These are phyloP conservation scores for Suaeda aralocaspica DNA, from an alignment of 148 eudicot genomes.

Conservation along the genomic window DNA sequence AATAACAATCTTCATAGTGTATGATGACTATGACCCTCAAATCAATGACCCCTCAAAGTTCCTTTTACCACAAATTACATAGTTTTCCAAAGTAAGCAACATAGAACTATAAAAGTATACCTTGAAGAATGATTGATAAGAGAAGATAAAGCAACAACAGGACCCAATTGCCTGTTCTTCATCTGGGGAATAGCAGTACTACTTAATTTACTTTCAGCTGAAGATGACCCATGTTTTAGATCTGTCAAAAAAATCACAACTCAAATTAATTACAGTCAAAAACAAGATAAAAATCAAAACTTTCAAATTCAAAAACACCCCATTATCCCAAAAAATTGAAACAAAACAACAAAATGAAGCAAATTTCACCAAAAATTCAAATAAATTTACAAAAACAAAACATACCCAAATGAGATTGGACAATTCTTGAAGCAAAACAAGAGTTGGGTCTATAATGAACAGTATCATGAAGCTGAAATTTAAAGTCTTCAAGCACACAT, in stretches of 20 bases:
- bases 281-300: slow-evolving; percentile 3
- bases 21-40: not conserved
- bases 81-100: not conserved
- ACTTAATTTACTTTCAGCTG: slow-evolving; percentile 31
- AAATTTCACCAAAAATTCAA: slow-evolving; percentile 4
- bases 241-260: slow-evolving; percentile 22
- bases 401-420: slow-evolving; percentile 47
- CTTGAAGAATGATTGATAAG: slow-evolving; percentile 36
- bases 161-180: slow-evolving; percentile 30
- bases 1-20: not conserved
- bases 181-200: slow-evolving; percentile 38
- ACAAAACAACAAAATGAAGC: not conserved
- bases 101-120: slow-evolving; percentile 28
- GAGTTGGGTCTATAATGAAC: slow-evolving; percentile 36
- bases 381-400: slow-evolving; percentile 2
- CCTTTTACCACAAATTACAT: not conserved
- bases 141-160: slow-evolving; percentile 30
- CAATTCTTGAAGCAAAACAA: slow-evolving; percentile 22
- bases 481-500: slow-evolving; percentile 44
- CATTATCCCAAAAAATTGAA: too few species aligned
- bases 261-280: not conserved
- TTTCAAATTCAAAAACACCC: too few species aligned
- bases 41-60: not conserved
- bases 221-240: slow-evolving; percentile 35
- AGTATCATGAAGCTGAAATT: slow-evolving; percentile 35